Conservation (phyloP, 148 eudicot genomes). For the Talinum fruticosum region DNA sequence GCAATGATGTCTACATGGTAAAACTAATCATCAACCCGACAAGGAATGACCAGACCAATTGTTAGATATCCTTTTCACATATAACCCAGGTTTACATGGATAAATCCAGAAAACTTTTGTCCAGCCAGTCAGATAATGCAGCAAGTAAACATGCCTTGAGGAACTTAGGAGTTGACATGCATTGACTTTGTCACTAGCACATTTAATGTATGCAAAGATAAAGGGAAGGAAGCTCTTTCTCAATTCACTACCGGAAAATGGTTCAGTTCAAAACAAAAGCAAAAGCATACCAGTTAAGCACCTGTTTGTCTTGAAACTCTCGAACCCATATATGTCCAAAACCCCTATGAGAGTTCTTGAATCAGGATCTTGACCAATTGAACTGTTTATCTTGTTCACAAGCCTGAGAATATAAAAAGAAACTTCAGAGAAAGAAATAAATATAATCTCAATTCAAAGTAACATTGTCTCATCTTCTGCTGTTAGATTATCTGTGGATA, state of each 20-base stretch:
- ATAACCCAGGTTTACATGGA: conserved; percentile 1
- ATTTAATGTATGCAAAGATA: not conserved
- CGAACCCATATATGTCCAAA: conserved; percentile 95
- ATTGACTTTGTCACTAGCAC: conserved; percentile 3
- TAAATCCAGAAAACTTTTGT: not conserved
- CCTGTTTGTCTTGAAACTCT: conserved; percentile 99
- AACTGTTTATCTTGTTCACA: conserved; percentile 88
- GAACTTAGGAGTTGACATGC: conserved; percentile 6
- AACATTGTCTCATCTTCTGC: not conserved
- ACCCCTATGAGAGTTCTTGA: conserved; percentile 83
- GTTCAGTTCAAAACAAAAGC: conserved; percentile 42
- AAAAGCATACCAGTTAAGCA: conserved; percentile 99
- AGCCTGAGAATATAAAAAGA: conserved; percentile 50
- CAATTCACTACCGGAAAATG: conserved; percentile 28
- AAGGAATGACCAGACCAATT: not conserved
- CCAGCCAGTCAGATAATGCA: conserved; percentile 1
- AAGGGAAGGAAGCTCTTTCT: conserved; percentile 11
- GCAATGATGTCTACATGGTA: too few species aligned
- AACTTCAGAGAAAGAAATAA: conserved; percentile 3
- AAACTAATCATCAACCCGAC: not conserved
- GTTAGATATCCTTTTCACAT: not conserved
- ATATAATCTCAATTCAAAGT: not conserved
- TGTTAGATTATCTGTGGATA: not conserved
- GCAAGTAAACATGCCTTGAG: not conserved
- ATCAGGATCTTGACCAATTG: conserved; percentile 95